Evolutionary conservation across 2,329 filamentous ascomycete genomes (phyloP).

Genomic region (Neofusicoccum ribis): DNA sequence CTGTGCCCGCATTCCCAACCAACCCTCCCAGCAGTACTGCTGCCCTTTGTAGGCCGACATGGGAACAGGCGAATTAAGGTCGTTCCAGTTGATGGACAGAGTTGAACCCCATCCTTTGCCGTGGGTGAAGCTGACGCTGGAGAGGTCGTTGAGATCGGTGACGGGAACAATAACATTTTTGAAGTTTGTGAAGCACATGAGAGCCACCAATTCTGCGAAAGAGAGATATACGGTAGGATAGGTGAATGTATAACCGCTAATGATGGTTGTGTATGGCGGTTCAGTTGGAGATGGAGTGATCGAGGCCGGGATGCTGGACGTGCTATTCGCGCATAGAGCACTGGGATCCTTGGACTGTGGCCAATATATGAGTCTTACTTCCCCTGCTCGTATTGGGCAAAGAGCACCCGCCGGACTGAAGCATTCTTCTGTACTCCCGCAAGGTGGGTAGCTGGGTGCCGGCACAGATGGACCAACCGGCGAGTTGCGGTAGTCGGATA

Average conservation of each 20-base stretch:
- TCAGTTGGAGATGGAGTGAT: neutral
- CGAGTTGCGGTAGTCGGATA: neutral
- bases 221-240: slow-evolving; percentile 11
- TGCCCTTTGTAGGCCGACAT: neutral
- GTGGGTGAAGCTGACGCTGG: neutral
- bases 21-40: neutral
- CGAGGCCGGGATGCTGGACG: neutral
- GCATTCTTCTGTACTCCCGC: neutral
- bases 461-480: neutral
- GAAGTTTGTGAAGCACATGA: neutral
- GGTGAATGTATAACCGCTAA: neutral
- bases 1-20: neutral
- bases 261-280: neutral
- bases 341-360: slow-evolving; percentile 5
- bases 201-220: neutral
- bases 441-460: neutral
- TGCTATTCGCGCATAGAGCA: neutral
- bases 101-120: neutral
- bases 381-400: neutral
- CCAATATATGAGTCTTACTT: slow-evolving; percentile 10
- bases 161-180: neutral
- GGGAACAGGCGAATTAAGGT: slow-evolving; percentile 6
- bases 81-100: neutral
- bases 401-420: neutral
- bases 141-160: neutral